Base-by-base conservation (phyloP, 2,329 filamentous ascomycete species). In the Aspergillus costaricaensis region DNA sequence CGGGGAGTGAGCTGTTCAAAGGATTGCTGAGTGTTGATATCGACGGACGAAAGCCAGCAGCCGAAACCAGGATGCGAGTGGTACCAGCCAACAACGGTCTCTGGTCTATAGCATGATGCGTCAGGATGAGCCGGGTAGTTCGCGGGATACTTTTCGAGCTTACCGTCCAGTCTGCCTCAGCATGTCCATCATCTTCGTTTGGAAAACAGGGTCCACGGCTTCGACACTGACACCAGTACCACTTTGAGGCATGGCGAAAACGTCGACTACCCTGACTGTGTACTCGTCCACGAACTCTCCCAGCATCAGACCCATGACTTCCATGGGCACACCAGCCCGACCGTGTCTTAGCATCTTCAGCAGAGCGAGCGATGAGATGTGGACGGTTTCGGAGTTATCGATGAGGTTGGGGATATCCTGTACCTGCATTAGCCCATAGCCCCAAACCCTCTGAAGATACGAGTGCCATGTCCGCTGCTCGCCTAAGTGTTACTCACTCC, bases 181-280 rank as follows among this genome's bases (percentile, higher is more conserved):
- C 95, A 99, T 98, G 77, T 99, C 95, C 95, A 99, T 99, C 95
- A 99, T 99, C 85, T 97, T 99, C 73, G 92, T 97, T 82, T 99
- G 95, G 79, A 99, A 99, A 36, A 99, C 95, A 9, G 93, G 92
- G 76, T 99, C 95, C 65, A 99, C 95, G 55, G 95, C 96, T 80
- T 99, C 95, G 72, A 99, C 95, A 79, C 92, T 96, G 69, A 99
- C 95, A 69, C 95, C 95, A 1, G 95, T 99, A 80, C 95, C 95
- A 70, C 93, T 97, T 77, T 99, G 95, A 19, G 95, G 95, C 95
- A 99, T 99, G 62, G 95, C 95, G 79, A 99, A 99, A 27, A 99
- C 95, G 79, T 99, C 95, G 68, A 98, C 94, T 14, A 99, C 95
- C 68, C 94, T 90, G 64, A 99, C 95, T 61, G 95, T 99, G 80